These are phyloP conservation scores for Apophysomyces trapeziformis DNA, from an alignment of 371 early-diverging fungal genomes.

Conservation along the genomic window DNA sequence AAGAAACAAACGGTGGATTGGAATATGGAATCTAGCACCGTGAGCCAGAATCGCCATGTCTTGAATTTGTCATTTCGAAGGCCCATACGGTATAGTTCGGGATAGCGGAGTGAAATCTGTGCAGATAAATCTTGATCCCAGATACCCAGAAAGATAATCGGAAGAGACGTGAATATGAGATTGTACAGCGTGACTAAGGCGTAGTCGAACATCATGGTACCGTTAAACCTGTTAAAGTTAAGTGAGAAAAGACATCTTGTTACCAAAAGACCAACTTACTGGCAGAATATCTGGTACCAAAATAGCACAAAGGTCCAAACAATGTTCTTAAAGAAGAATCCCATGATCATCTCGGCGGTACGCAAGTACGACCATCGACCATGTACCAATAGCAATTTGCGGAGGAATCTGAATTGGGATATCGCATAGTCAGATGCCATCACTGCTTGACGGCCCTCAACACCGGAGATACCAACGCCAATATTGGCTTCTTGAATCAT, in stretches of 20 bases:
- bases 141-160: slow-evolving; percentile 75
- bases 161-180: slow-evolving; percentile 75
- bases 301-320: slow-evolving; percentile 80
- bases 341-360: slow-evolving; percentile 76
- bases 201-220: slow-evolving; percentile 76
- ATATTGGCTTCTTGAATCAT: slow-evolving; percentile 94
- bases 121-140: slow-evolving; percentile 92
- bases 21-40: slow-evolving; percentile 83
- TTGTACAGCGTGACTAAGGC: slow-evolving; percentile 78
- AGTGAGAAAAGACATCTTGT: slow-evolving; percentile 2
- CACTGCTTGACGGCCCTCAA: slow-evolving; percentile 92
- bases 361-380: slow-evolving; percentile 87
- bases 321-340: slow-evolving; percentile 82
- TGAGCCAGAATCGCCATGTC: slow-evolving; percentile 81
- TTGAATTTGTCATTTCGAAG: slow-evolving; percentile 84
- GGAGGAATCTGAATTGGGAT: slow-evolving; percentile 80
- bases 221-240: slow-evolving; percentile 36
- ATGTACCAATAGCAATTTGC: slow-evolving; percentile 78
- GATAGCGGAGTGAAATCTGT: slow-evolving; percentile 72
- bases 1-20: slow-evolving; percentile 88
- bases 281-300: slow-evolving; percentile 82
- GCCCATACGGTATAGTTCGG: slow-evolving; percentile 87
- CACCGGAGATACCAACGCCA: slow-evolving; percentile 93
- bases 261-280: slow-evolving; percentile 38
- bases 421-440: slow-evolving; percentile 92